Base-by-base conservation (phyloP, 1,284 basidiomycete species). In the Fomitopsis pinicola region DNA sequence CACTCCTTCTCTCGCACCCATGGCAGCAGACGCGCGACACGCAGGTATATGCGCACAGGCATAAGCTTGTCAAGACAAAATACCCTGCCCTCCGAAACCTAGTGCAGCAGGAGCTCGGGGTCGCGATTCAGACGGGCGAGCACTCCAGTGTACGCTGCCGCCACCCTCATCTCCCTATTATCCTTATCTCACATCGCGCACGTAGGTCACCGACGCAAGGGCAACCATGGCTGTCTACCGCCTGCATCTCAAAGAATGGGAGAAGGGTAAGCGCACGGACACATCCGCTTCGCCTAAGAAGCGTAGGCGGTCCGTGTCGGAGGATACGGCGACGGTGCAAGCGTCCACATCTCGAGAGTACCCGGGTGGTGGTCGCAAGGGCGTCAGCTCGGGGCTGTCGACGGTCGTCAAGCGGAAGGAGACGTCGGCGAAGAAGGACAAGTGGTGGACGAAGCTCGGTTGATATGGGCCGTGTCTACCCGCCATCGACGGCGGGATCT, bases 191-290 rank as follows among this genome's bases (percentile, higher is more conserved):
- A 17, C 7, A 7, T n/a, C 8, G 5, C 44, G 8, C 26, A 58
- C 55, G 48, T 42, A 96, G 94, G 86, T 97, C 7, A 94, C 88
- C 28, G 96, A 99, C 72, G 96, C 97, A 1, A 82, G 95, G 54
- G 95, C 96, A 0, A 95, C 97, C 0, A 98, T 99, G 95, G 96
- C 94, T 0, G 78, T 98, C 28, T 99, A 93, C 75, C 82, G 95
- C 7, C 73, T 97, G n/a, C 84, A 97, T 73, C 90, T 92, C 69
- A 85, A 86, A 61, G 84, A 86, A 57, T 98, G 94, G 95, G 95
- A 98, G 66, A 81, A 80, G 57, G 76, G 52, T 15, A 33, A 48
- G 35, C 46, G 28, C 44, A 52, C 38, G 15, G 35, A 36, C 22
- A 55, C 6, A 15, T 40, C n/a, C 9, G 26, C 28, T 7, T 55